Evolutionary conservation across 2,329 filamentous ascomycete species (phyloP), one percentile per base, ranked within the genome.

Genomic region (Thelonectria discophora): DNA sequence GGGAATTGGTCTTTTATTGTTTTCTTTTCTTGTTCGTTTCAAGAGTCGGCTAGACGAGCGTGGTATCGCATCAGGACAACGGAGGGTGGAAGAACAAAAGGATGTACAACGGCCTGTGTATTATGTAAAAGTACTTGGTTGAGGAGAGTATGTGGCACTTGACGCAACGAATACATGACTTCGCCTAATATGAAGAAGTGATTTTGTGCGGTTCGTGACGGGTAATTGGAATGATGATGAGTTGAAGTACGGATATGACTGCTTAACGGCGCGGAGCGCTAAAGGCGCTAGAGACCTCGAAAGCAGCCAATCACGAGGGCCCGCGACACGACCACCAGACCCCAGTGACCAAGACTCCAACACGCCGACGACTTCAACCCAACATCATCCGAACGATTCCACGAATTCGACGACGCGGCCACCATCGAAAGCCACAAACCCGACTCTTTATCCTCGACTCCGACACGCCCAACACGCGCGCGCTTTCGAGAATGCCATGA

Each of bases 241-340:
- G 7, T 4, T 4, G 24, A 4, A 24, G 24, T 4, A 24, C 4
- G 24, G 24, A 4, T 7, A 24, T 24, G 24, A n/a, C n/a, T 24
- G 24, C 32, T 27, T 13, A 27, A 21, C 5, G 20, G 21, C 24
- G 40, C 42, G 55, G 15, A 18, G 53, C 52, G 58, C 58, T 55
- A 55, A 47, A 34, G 40, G 46, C 58, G 58, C 34, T 61, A 53
- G 57, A 55, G 43, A 20, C 47, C 58, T 47, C 51, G 47, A 58
- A 54, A 32, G 27, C 45, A 53, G 32, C 68, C 68, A 70, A 70
- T 70, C 68, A 70, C 24, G 48, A 37, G 40, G 39, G 58, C 53
- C 66, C 47, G 64, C 66, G 63, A 71, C 61, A 71, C 65, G 63
- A 65, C 65, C 55, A 55, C 42, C 63, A 59, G 60, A 67, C 61